phyloP scores from a whole-genome alignment of 768 basidiomycete species.

The Nevesoporus exiguus region DNA sequence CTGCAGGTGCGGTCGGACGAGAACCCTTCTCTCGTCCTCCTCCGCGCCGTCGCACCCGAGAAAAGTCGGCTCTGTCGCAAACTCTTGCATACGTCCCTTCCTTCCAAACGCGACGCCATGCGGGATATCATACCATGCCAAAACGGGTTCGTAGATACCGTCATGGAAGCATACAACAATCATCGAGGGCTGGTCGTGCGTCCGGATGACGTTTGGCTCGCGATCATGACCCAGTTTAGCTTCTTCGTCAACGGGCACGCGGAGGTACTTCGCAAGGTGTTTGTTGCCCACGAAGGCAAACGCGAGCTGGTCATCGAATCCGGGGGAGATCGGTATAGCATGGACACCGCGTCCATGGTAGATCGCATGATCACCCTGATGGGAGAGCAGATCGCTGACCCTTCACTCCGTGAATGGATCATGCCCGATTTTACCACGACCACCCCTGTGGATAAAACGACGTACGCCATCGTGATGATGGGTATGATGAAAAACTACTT shows the following conservation, averaged over 20 bases:
- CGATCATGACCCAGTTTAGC: constrained; percentile 36
- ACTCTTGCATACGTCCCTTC: constrained; percentile 31
- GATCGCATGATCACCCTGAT: constrained; percentile 20
- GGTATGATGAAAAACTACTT: constrained; percentile 42
- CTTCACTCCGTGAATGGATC: constrained; percentile 37
- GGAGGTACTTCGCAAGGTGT: constrained; percentile 32
- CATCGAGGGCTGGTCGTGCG: constrained; percentile 40
- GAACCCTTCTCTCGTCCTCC: constrained; percentile 18
- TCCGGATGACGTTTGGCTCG: constrained; percentile 48
- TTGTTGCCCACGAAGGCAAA: constrained; percentile 26
- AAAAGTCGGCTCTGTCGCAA: constrained; percentile 21
- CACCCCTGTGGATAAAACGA: constrained; percentile 35
- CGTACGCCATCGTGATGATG: constrained; percentile 42
- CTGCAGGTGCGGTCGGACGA: constrained; percentile 22
- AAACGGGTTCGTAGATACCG: constrained; percentile 37
- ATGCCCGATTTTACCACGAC: constrained; percentile 45
- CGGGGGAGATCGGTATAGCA: constrained; percentile 15
- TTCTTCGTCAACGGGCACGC: constrained; percentile 39
- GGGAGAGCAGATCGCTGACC: constrained; percentile 21
- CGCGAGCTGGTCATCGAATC: constrained; percentile 27
- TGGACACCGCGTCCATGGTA: constrained; percentile 34
- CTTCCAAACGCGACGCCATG: constrained; percentile 12
- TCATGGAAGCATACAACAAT: constrained; percentile 34
- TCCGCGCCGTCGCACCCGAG: constrained; percentile 20
- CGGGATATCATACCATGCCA: constrained; percentile 29